Base-by-base conservation (phyloP, 768 basidiomycete genomes). In the Boletus eberwhitei region DNA sequence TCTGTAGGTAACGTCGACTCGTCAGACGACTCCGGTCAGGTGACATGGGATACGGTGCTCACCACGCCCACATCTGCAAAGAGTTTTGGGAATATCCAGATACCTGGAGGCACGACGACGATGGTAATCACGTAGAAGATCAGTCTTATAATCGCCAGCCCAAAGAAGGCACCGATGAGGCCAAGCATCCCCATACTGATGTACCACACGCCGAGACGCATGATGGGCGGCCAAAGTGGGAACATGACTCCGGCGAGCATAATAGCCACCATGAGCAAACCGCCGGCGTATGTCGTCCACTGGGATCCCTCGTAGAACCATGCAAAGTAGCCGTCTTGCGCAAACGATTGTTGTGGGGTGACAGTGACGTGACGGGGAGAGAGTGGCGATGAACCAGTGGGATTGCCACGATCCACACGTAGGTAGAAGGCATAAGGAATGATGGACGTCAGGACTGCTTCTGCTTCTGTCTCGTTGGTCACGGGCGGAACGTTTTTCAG, bases 41-140 rank as follows among this genome's bases (percentile, higher is more conserved):
- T 45, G 57, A 49, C 38, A 52, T 24, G 34, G 3, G 19, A 43
- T 3, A 38, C 48, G 32, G 24, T 35, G 86, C 96, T 73, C 69
- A 99, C 97, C 67, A 98, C 96, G 71, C 97, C 95, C 52, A 98
- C 96, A 65, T 99, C 96, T 14, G 96, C 97, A 61, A 99, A 98
- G 32, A 99, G 75, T 68, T 96, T 88, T 0, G 97, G 97, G 79
- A 98, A 99, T 75, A 98, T 88, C 97, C 97, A 99, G 45, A 99
- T 97, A 40, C 95, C 97, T 14, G 93, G 93, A 56, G 86, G 84
- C 32, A 84, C 86, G 52, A 84, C 84, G 64, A 98, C 73, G 60
- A 95, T 69, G n/a, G 96, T 95, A 65, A 94, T 83, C 71, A 95
- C 80, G 74, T 93, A 98, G 76, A 98, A 88, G 63, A 99, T 89